phyloP scores from a whole-genome alignment of 164 flowering plant genomes.

The Tinospora cordifolia region DNA sequence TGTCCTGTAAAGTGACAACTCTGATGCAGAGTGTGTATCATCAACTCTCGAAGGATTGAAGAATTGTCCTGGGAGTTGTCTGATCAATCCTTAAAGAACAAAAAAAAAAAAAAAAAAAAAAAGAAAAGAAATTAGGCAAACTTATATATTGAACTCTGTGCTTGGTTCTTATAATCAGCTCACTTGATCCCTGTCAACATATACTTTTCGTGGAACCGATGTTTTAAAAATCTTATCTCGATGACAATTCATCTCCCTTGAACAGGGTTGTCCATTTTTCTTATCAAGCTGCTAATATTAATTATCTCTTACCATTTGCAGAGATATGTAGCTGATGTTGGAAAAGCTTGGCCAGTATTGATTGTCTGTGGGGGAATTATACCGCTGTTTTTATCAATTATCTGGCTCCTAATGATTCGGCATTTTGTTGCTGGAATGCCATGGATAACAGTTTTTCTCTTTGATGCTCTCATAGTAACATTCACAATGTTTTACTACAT shows the following conservation, averaged over 20 bases:
- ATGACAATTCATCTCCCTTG: background rate
- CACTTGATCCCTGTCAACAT: no score
- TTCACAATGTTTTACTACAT: conserved; percentile 84
- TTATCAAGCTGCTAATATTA: background rate
- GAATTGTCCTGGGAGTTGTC: no score
- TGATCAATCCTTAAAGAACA: no score
- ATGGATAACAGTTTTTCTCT: conserved; percentile 84
- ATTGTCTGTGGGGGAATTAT: conserved; percentile 90
- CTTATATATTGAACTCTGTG: no score
- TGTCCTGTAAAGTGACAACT: no score
- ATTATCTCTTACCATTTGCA: conserved; percentile 28
- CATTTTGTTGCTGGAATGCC: conserved; percentile 96
- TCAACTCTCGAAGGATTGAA: no score
- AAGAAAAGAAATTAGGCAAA: no score
- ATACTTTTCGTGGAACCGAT: background rate
- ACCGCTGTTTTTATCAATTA: conserved; percentile 76
- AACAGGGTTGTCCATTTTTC: background rate
- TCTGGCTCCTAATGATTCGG: conserved; percentile 87
- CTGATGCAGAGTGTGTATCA: no score
- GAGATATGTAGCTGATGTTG: conserved; percentile 94
- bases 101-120: no score
- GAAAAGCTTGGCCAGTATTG: conserved; percentile 91
- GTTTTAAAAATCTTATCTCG: background rate
- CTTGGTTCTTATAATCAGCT: no score
- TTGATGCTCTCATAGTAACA: conserved; percentile 68